Percentiles rank a stretch among this genome's conserved stretches.
phyloP scores from a whole-genome alignment of 2,329 filamentous ascomycete genomes.

The Didymella keratinophila region DNA sequence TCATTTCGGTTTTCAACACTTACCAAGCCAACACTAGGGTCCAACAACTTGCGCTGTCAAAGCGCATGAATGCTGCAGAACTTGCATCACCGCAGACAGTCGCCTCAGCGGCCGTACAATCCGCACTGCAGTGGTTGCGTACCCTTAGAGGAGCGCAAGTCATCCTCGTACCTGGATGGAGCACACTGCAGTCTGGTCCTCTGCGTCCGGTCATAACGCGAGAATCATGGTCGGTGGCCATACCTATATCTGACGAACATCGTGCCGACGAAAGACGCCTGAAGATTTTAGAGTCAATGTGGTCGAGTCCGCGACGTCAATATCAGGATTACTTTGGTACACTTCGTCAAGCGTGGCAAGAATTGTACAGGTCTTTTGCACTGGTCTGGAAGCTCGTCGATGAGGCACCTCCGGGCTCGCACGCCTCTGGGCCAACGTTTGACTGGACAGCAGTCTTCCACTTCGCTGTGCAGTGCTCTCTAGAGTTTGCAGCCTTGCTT shows the following conservation, averaged over 20 bases:
- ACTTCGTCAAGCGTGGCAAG: slow-evolving; percentile 26
- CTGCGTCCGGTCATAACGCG: slow-evolving; percentile 29
- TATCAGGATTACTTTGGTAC: slow-evolving; percentile 39
- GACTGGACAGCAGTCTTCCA: slow-evolving; percentile 35
- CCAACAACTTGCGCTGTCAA: not conserved
- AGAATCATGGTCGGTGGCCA: slow-evolving; percentile 37
- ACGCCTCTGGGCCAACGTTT: slow-evolving; percentile 7
- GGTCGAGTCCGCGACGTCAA: slow-evolving; percentile 28
- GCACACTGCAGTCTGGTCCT: slow-evolving; percentile 27
- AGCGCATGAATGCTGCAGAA: not conserved
- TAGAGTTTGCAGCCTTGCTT: slow-evolving; percentile 30
- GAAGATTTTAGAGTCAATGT: slow-evolving; percentile 30
- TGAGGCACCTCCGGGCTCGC: slow-evolving; percentile 1
- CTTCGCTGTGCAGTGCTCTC: slow-evolving; percentile 27
- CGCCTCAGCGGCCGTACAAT: not conserved
- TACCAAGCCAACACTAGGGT: slow-evolving; percentile 25
- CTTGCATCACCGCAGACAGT: not conserved
- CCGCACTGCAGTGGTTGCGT: slow-evolving; percentile 14
- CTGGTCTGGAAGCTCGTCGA: slow-evolving; percentile 33
- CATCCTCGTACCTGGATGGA: slow-evolving; percentile 38
- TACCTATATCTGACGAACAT: slow-evolving; percentile 24
- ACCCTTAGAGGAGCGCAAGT: slow-evolving; percentile 34
- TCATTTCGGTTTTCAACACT: slow-evolving; percentile 27
- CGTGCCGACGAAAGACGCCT: slow-evolving; percentile 30
- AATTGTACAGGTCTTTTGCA: slow-evolving; percentile 31